Evolutionary conservation across 2,329 filamentous ascomycete genomes (phyloP).

Genomic region (Endocalyx cinctus): DNA sequence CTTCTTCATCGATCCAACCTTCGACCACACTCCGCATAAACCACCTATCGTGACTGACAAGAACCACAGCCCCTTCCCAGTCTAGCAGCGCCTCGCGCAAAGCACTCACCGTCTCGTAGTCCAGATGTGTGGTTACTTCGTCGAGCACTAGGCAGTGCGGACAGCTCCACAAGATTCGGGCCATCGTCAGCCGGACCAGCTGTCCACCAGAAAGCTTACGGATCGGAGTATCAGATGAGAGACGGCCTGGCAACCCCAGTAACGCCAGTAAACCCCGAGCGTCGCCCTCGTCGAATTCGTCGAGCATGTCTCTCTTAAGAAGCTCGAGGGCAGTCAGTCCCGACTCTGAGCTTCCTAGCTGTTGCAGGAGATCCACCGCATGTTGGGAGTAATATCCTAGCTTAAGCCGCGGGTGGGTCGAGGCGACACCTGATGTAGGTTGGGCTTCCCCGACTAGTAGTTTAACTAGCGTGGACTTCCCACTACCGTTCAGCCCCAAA

Average conservation of each 20-base stretch:
- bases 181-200: constrained; percentile 61
- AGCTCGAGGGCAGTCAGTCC: constrained; percentile 61
- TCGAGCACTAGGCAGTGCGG: constrained; percentile 74
- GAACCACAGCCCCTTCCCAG: constrained; percentile 70
- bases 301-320: constrained; percentile 50
- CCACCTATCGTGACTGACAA: constrained; percentile 80
- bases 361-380: constrained; percentile 65
- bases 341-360: constrained; percentile 43
- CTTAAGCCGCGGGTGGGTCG: constrained; percentile 63
- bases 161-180: constrained; percentile 60
- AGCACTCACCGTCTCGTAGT: constrained; percentile 74
- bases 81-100: constrained; percentile 60
- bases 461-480: constrained; percentile 75
- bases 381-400: constrained; percentile 79
- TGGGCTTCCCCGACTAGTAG: constrained; percentile 58
- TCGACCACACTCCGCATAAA: constrained; percentile 72
- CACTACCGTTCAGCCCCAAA: constrained; percentile 73
- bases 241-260: constrained; percentile 65
- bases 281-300: constrained; percentile 59
- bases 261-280: constrained; percentile 61
- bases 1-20: constrained; percentile 42
- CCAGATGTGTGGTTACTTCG: constrained; percentile 80
- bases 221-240: constrained; percentile 70
- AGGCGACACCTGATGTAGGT: constrained; percentile 58
- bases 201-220: constrained; percentile 75